A percentile compares a stretch with the other conserved stretches of the same genome.
These are phyloP conservation scores for Mycena filopes DNA, from an alignment of 768 basidiomycete genomes.

Conservation along the genomic window DNA sequence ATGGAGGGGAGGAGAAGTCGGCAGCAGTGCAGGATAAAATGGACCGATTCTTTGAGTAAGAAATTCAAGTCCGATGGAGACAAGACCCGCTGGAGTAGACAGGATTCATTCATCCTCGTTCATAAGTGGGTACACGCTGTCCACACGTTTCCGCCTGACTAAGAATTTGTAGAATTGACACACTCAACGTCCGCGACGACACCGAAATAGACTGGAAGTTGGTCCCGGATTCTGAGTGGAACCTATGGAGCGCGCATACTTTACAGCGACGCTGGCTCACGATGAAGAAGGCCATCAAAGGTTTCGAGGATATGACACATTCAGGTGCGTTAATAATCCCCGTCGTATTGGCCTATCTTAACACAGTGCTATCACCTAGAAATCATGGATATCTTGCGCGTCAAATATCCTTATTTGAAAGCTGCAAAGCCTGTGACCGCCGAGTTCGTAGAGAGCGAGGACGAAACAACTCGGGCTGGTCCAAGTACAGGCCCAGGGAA, in stretches of 20 bases:
- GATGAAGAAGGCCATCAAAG: slow-evolving; percentile 81
- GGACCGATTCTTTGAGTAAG: slow-evolving; percentile 83
- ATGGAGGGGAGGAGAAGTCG: slow-evolving; percentile 83
- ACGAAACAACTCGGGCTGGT: slow-evolving; percentile 35
- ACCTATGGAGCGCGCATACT: slow-evolving; percentile 84
- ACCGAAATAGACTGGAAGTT: slow-evolving; percentile 89
- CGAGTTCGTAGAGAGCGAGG: slow-evolving; percentile 15
- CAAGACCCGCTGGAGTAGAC: slow-evolving; percentile 77
- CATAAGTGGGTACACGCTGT: not conserved
- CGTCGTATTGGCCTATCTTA: slow-evolving; percentile 12
- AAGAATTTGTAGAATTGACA: slow-evolving; percentile 66
- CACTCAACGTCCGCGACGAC: slow-evolving; percentile 79
- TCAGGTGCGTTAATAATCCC: slow-evolving; percentile 58
- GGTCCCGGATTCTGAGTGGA: slow-evolving; percentile 80
- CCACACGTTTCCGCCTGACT: slow-evolving; percentile 11
- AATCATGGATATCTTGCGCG: slow-evolving; percentile 82
- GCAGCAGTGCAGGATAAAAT: slow-evolving; percentile 91
- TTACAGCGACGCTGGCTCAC: slow-evolving; percentile 85
- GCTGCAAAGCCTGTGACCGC: slow-evolving; percentile 26
- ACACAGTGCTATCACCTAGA: slow-evolving; percentile 52
- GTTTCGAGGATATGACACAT: slow-evolving; percentile 83
- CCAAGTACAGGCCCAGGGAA: slow-evolving; percentile 46
- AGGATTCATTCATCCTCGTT: slow-evolving; percentile 78
- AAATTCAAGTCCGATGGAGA: slow-evolving; percentile 75
- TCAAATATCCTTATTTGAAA: slow-evolving; percentile 68